phyloP scores from a whole-genome alignment of 805 yeast species.

The Barnettozyma vustinii region DNA sequence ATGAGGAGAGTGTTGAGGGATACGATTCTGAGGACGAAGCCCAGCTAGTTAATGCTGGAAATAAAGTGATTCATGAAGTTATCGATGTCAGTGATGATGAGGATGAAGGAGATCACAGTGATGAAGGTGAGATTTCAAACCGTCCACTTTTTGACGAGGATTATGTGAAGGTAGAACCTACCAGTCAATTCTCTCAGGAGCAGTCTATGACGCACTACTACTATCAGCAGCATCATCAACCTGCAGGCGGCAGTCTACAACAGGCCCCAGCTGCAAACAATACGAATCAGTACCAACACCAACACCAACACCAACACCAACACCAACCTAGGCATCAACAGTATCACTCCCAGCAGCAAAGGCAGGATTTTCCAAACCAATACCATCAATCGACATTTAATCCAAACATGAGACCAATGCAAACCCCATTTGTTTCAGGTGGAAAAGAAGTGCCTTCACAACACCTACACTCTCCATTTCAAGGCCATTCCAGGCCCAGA shows the following conservation, averaged over 20 bases:
- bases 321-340: constrained; percentile 4
- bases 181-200: background rate
- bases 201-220: background rate
- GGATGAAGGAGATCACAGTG: background rate
- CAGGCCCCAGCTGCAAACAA: background rate
- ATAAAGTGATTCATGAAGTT: background rate
- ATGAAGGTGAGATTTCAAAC: background rate
- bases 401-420: background rate
- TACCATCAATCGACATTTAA: background rate
- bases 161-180: background rate
- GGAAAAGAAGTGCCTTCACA: background rate
- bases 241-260: background rate
- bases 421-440: background rate
- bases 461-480: background rate
- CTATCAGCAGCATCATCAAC: background rate
- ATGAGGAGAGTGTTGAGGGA: constrained; percentile 5
- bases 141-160: background rate
- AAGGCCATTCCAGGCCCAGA: background rate
- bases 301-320: background rate
- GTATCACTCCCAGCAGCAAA: constrained; percentile 9
- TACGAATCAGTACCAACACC: background rate
- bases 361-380: background rate
- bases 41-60: background rate
- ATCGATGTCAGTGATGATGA: background rate
- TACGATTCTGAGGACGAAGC: background rate